Conservation (phyloP, 108 stramenopile genomes). For the Halocafeteria seosinensis region DNA sequence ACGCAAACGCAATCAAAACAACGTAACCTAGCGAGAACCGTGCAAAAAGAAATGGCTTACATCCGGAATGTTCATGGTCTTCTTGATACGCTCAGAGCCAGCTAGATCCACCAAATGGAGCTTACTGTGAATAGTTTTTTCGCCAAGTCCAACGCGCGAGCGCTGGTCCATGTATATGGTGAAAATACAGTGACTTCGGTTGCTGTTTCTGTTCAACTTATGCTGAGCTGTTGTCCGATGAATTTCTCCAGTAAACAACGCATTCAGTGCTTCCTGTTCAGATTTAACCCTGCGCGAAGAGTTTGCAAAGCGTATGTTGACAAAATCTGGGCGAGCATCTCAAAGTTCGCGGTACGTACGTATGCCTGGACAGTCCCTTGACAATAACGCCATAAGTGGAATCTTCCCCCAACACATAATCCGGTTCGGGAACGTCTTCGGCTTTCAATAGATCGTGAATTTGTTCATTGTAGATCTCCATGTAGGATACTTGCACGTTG, state of each 20-base stretch:
- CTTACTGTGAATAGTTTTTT: constrained; percentile 32
- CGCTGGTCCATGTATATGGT: constrained; percentile 40
- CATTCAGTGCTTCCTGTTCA: constrained; percentile 22
- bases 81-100: constrained; percentile 47
- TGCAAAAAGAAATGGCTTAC: neutral
- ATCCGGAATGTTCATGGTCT: constrained; percentile 25
- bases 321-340: neutral
- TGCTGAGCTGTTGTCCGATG: constrained; percentile 29
- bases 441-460: constrained; percentile 25
- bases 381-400: constrained; percentile 6
- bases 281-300: constrained; percentile 34
- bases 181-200: constrained; percentile 48
- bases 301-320: constrained; percentile 4
- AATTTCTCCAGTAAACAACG: constrained; percentile 23
- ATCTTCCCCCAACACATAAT: neutral
- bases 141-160: constrained; percentile 30
- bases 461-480: constrained; percentile 35
- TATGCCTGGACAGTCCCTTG: constrained; percentile 13
- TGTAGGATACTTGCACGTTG: constrained; percentile 13
- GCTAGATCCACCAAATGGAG: constrained; percentile 47
- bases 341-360: constrained; percentile 16
- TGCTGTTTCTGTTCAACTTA: constrained; percentile 39
- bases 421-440: neutral
- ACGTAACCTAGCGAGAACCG: too few species aligned
- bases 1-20: too few species aligned